Base-by-base conservation (phyloP, 2,329 filamentous ascomycete genomes). In the Onygenales sp. region DNA sequence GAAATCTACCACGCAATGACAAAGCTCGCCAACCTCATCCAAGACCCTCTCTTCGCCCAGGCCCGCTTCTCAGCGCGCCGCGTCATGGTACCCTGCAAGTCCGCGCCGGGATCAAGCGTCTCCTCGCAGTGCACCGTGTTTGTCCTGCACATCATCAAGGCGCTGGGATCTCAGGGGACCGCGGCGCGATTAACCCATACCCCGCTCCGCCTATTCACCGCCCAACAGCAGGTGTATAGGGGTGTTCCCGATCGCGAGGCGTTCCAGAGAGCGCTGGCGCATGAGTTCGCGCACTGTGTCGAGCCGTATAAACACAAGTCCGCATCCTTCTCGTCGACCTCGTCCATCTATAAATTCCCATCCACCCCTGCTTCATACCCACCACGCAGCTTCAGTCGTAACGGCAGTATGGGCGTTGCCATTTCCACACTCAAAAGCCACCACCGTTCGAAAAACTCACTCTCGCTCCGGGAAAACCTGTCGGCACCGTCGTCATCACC, bases 181-280 rank as follows among this genome's bases (percentile, higher is more conserved):
- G 76, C 77, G 21, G 70, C 77, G 1, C 74, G 75, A 32, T 78
- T 80, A 61, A 74, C 77, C 52, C 85, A 85, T 58, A 74, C 79
- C 1, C 83, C 85, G 0, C 69, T 87, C 33, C 77, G 70, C 44
- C 82, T 87, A 58, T 87, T 87, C 71, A 82, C 80, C 58, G 73
- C 79, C 6, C 82, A 84, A 54, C 85, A 88, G 65, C 77, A 84
- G 56, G 76, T 81, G 0, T 78, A 83, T 59, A 72, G 76, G 32
- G 75, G 74, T 55, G 73, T 77, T 34, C 69, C 74, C 0, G 78
- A 82, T 57, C 76, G 82, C 44, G 74, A 80, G 4, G 76, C 75
- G 2, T 87, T 88, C 60, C 75, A 78, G 1, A 77, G 80, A 53
- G 76, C 76, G 34, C 74, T 85, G 2, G 79, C 83, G 60, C 76